These are phyloP conservation scores for Cyclotella choctawhatcheeana DNA, from an alignment of 108 stramenopile genomes.

Conservation along the genomic window DNA sequence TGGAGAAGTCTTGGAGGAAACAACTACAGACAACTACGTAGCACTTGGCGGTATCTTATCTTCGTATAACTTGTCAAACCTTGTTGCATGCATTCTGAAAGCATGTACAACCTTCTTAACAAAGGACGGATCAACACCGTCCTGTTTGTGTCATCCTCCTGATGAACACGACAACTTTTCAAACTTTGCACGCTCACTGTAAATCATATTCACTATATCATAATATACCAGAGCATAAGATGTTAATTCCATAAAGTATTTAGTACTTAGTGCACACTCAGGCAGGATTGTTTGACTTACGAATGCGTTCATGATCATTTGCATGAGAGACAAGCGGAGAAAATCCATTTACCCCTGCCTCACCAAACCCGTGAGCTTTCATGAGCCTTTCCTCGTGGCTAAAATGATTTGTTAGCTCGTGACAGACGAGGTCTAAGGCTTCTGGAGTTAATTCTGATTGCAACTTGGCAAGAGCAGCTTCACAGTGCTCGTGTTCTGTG, in stretches of 20 bases:
- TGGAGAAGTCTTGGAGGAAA: no score
- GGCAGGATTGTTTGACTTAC: background rate
- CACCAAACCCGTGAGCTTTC: slow-evolving; percentile 33
- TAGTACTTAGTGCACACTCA: background rate
- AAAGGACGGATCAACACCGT: slow-evolving; percentile 23
- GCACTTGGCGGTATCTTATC: no score
- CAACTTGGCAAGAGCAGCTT: slow-evolving; percentile 29
- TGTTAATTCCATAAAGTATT: slow-evolving; percentile 26
- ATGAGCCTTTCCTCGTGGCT: slow-evolving; percentile 54
- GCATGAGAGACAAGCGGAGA: slow-evolving; percentile 38
- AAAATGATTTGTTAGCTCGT: slow-evolving; percentile 44
- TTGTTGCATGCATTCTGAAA: slow-evolving; percentile 38
- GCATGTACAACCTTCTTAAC: slow-evolving; percentile 33
- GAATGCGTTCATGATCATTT: slow-evolving; percentile 45
- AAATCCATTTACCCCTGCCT: slow-evolving; percentile 21
- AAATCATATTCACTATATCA: no score
- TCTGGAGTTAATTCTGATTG: slow-evolving; percentile 13
- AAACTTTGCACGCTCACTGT: no score
- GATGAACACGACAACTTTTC: no score
- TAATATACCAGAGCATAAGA: slow-evolving; percentile 22
- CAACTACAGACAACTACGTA: no score
- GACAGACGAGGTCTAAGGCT: slow-evolving; percentile 20
- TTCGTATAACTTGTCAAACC: slow-evolving; percentile 42
- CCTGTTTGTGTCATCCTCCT: slow-evolving; percentile 21
- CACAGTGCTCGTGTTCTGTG: slow-evolving; percentile 51